Percentiles rank a stretch among this genome's conserved stretches.
These are phyloP conservation scores for Salix purpurea DNA, from an alignment of 345 rosid genomes.

Conservation along the genomic window DNA sequence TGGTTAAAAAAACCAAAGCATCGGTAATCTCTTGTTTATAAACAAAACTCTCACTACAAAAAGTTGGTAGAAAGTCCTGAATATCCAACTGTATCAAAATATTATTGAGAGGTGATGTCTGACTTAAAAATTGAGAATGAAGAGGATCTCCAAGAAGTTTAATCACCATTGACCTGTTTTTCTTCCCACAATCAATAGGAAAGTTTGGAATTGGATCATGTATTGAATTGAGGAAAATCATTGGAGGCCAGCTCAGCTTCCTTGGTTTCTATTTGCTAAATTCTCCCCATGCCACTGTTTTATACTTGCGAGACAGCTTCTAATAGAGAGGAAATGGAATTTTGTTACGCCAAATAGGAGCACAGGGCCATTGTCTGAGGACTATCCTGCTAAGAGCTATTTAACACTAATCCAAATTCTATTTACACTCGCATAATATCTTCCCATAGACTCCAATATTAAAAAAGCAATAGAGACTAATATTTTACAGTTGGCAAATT, in stretches of 20 bases:
- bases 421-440: too few species aligned
- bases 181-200: background rate
- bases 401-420: too few species aligned
- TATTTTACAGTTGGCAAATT: background rate
- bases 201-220: background rate
- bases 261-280: background rate
- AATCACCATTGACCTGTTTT: background rate
- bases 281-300: background rate
- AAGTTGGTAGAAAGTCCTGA: background rate
- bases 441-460: too few species aligned
- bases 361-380: too few species aligned
- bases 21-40: background rate
- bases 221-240: background rate
- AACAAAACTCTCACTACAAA: background rate
- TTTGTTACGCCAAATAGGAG: background rate
- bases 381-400: too few species aligned
- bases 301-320: background rate
- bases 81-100: background rate
- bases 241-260: background rate
- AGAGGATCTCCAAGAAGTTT: background rate
- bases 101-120: background rate
- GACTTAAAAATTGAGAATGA: background rate
- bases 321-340: background rate
- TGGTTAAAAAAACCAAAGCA: background rate
- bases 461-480: too few species aligned